Percentiles rank a stretch among this genome's conserved stretches.
phyloP scores from a whole-genome alignment of 2,329 filamentous ascomycete species.

The Ophiocordyceps camponoti-floridani region DNA sequence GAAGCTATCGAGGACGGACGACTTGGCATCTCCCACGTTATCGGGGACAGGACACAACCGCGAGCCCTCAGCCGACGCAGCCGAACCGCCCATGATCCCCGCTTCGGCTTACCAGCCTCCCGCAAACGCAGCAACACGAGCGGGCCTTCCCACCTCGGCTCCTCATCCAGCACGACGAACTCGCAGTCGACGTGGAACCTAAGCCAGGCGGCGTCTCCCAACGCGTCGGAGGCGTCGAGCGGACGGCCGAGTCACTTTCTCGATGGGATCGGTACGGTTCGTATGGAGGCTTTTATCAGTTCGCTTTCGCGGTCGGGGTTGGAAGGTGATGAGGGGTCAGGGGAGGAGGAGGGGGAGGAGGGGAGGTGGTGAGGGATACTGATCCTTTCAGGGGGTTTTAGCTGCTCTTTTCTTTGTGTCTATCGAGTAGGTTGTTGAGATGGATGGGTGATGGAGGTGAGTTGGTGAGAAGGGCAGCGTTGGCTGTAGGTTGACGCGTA shows the following conservation, averaged over 20 bases:
- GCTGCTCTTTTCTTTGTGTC: too few relatives aligned
- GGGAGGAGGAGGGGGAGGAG: too few relatives aligned
- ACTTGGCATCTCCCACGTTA: conserved; percentile 15
- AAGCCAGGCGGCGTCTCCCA: conserved; percentile 25
- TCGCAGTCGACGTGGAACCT: conserved; percentile 30
- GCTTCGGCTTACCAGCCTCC: conserved; percentile 50
- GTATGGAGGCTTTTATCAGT: conserved; percentile 93
- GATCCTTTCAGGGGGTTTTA: too few relatives aligned
- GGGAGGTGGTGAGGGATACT: too few relatives aligned
- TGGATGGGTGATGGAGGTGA: too few relatives aligned
- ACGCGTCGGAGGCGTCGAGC: conserved; percentile 38
- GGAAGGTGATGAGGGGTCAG: too few relatives aligned
- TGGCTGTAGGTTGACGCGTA: too few relatives aligned
- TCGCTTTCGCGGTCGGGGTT: conserved; percentile 37
- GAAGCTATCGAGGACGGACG: conserved; percentile 23
- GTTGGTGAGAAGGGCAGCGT: too few relatives aligned
- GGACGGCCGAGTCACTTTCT: conserved; percentile 46
- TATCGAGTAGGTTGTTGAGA: too few relatives aligned
- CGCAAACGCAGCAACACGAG: conserved; percentile 82
- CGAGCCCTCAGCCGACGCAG: conserved; percentile 40
- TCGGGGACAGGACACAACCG: conserved; percentile 19
- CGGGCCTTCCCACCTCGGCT: conserved; percentile 60
- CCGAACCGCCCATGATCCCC: conserved; percentile 57
- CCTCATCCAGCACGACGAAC: conserved; percentile 45
- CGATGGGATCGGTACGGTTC: conserved; percentile 74